These are phyloP conservation scores for Trichopus zeylanicus DNA, from an alignment of 116 monocot genomes.

Conservation along the genomic window DNA sequence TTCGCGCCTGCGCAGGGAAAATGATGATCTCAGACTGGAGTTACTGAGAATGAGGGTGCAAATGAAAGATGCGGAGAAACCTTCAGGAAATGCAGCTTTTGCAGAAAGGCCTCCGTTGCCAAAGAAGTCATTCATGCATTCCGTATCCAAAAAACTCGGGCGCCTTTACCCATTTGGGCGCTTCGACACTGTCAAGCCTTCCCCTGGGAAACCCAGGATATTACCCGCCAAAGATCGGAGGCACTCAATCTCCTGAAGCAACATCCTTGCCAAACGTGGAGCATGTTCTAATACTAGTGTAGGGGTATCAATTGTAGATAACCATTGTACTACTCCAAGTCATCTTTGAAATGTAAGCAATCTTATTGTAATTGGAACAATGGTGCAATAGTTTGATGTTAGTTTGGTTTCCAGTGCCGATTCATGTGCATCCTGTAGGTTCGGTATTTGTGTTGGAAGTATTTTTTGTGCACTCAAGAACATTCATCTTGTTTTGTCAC, in stretches of 20 bases:
- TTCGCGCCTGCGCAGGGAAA: constrained; percentile 48
- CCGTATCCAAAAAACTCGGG: constrained; percentile 71
- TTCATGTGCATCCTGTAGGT: too few relatives aligned
- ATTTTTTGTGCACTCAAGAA: too few relatives aligned
- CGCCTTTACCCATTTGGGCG: constrained; percentile 48
- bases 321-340: too few relatives aligned
- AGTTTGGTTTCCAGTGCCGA: too few relatives aligned
- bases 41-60: constrained; percentile 46
- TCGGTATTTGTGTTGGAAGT: too few relatives aligned
- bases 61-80: constrained; percentile 25
- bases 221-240: constrained; percentile 64
- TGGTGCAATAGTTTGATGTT: too few relatives aligned
- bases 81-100: constrained; percentile 4
- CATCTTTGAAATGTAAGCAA: too few relatives aligned
- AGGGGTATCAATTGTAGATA: too few relatives aligned
- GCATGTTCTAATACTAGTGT: background rate
- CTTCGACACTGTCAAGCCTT: constrained; percentile 20
- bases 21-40: constrained; percentile 63
- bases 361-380: too few relatives aligned
- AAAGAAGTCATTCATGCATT: constrained; percentile 64
- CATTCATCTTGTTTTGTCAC: too few relatives aligned
- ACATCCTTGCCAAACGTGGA: background rate
- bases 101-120: constrained; percentile 52
- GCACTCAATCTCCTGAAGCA: constrained; percentile 73
- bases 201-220: constrained; percentile 15